Percentiles rank a stretch among this genome's conserved stretches.
phyloP scores from a whole-genome alignment of 2,329 filamentous ascomycete species.

The Remersonia thermophila region DNA sequence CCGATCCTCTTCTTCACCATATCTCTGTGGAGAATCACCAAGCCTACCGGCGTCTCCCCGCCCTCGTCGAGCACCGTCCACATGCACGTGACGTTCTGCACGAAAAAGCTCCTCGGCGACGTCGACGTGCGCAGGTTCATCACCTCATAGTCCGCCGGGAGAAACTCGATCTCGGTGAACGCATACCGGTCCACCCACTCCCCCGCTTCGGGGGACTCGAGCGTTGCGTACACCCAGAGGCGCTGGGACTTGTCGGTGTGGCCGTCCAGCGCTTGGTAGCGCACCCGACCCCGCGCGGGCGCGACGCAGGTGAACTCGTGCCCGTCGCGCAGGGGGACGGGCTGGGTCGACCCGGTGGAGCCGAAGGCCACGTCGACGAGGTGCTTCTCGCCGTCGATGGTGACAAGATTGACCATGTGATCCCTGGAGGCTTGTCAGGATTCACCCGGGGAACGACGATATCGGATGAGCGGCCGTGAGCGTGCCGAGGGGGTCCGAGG shows the following conservation, averaged over 20 bases:
- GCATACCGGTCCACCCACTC: constrained; percentile 37
- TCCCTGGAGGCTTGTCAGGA: constrained; percentile 25
- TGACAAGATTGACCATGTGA: constrained; percentile 49
- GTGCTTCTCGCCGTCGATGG: constrained; percentile 34
- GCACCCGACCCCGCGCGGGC: constrained; percentile 33
- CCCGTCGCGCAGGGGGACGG: constrained; percentile 21
- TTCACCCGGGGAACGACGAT: constrained; percentile 23
- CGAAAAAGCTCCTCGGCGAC: constrained; percentile 26
- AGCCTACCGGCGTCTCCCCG: constrained; percentile 20
- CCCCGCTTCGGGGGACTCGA: constrained; percentile 17
- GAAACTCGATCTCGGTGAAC: constrained; percentile 38
- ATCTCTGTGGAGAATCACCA: constrained; percentile 31
- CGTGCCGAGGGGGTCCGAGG: constrained; percentile 18
- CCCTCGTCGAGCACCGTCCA: constrained; percentile 18
- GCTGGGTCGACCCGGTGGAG: constrained; percentile 26
- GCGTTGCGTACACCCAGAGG: constrained; percentile 29
- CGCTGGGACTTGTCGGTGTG: constrained; percentile 24
- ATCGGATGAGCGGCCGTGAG: constrained; percentile 29
- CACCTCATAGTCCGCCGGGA: constrained; percentile 33
- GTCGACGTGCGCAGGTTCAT: constrained; percentile 31
- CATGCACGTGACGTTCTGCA: constrained; percentile 26
- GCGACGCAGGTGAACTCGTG: constrained; percentile 27
- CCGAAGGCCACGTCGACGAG: constrained; percentile 51
- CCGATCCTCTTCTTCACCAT: constrained; percentile 32
- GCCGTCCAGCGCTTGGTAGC: constrained; percentile 21